Evolutionary conservation across 148 eudicot genomes (phyloP), one percentile per base, ranked within the genome.

Genomic region (Diospyros kaki): DNA sequence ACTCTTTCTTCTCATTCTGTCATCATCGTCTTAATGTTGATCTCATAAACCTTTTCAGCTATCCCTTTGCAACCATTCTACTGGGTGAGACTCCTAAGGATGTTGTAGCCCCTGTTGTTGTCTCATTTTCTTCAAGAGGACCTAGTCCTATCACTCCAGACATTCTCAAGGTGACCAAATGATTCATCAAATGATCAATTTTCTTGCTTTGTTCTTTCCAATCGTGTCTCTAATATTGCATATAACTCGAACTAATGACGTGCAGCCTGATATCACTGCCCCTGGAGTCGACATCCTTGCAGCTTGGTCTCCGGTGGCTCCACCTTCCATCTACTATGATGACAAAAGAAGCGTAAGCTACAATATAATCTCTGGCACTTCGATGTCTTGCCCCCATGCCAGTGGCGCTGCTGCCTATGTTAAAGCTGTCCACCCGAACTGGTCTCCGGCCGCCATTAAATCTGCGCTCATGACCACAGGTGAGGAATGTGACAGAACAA

Each of bases 101-200:
- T 11, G 54, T 9, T 8, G 28, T 50, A 58, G 71, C 71, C 0
- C 71, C 65, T 28, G 6, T 63, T 40, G 76, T 73, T 9, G 68
- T 73, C 15, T 73, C 76, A 12, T 73, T 73, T 53, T 73, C 76
- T 62, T 73, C 76, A 5, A 73, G 76, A 40, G 76, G 76, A 73
- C 68, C 68, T 39, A 73, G 40, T 6, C 58, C 71, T 4, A 8
- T 68, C 43, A 68, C 7, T 15, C 58, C 71, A 17, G 71, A 68
- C n/a, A 51, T 68, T 68, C 71, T 68, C 71, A 50, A 68, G 71
- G 71, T 68, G 43, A 68, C 51, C 58, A 68, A 18, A 4, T 28
- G 38, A 18, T 51, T 50, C 2, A 6, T 51, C 28, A 17, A 2
- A 4, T 8, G 1, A 0, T 28, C 42, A 2, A 13, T 60, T 8